phyloP scores from a whole-genome alignment of 805 yeast genomes.

The Candida piceae region DNA sequence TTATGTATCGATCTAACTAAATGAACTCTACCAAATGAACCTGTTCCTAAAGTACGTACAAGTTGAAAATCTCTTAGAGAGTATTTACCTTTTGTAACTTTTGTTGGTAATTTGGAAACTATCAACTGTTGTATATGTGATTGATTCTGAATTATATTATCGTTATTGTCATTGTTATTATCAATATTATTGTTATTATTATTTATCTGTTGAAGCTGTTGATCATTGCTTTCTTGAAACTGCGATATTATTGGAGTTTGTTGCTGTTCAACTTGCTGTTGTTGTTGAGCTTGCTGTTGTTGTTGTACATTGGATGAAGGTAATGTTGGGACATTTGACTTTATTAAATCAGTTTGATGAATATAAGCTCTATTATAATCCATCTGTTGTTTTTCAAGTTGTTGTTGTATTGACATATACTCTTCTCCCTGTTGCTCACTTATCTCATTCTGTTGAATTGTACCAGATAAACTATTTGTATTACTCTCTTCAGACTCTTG shows the following conservation, averaged over 20 bases:
- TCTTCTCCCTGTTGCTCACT: not conserved
- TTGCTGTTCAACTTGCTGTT: not conserved
- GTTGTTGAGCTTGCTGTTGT: conserved; percentile 1
- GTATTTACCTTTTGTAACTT: conserved; percentile 51
- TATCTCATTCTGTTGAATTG: not conserved
- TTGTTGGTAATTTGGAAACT: conserved; percentile 7
- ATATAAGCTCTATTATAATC: conserved; percentile 1
- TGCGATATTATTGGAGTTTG: no score
- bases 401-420: conserved; percentile 3
- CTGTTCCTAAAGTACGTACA: conserved; percentile 55
- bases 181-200: not conserved
- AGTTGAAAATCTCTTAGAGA: conserved; percentile 52
- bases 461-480: not conserved
- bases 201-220: no score
- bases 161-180: not conserved
- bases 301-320: not conserved
- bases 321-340: no score
- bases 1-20: conserved; percentile 54
- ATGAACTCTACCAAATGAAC: conserved; percentile 58
- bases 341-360: not conserved
- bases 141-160: not conserved
- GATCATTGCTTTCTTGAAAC: no score
- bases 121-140: not conserved
- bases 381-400: conserved; percentile 3
- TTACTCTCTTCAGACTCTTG: no score